Evolutionary conservation across 1,284 basidiomycete genomes (phyloP).

Genomic region (Marasmius tenuissimus): DNA sequence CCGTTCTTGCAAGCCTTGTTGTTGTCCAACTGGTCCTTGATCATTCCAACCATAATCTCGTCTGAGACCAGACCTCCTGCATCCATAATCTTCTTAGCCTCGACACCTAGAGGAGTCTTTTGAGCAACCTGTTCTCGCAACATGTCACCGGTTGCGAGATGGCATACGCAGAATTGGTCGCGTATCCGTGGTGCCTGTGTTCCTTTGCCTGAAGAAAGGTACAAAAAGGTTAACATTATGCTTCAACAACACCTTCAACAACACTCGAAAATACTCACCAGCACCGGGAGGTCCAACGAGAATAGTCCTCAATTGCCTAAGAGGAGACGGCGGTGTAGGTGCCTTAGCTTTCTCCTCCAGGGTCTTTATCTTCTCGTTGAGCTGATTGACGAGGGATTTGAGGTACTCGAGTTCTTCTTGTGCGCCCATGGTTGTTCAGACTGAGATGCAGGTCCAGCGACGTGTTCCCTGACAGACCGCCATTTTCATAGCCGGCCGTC

Average conservation of each 20-base stretch:
- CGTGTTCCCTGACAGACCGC: background rate
- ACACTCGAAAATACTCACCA: conserved; percentile 52
- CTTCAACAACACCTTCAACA: background rate
- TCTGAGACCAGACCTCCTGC: conserved; percentile 91
- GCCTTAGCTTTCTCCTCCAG: conserved; percentile 68
- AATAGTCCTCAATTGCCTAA: conserved; percentile 85
- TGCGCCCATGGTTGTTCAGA: background rate
- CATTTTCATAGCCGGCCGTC: background rate
- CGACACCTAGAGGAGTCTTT: conserved; percentile 86
- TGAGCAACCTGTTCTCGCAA: conserved; percentile 89
- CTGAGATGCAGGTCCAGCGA: background rate
- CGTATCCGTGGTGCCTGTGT: conserved; percentile 96
- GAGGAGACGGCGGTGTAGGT: conserved; percentile 44
- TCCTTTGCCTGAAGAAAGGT: conserved; percentile 78
- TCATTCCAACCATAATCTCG: conserved; percentile 98
- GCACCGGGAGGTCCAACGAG: conserved; percentile 96
- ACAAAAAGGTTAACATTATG: background rate
- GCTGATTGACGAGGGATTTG: conserved; percentile 82
- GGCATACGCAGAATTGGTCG: conserved; percentile 94
- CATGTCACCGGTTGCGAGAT: conserved; percentile 98
- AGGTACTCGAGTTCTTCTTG: conserved; percentile 79
- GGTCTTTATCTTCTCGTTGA: conserved; percentile 75
- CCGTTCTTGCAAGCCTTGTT: conserved; percentile 94
- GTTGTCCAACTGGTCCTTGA: conserved; percentile 93
- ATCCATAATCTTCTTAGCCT: conserved; percentile 99